A percentile compares a stretch with the other conserved stretches of the same genome.
Evolutionary conservation across 2,329 filamentous ascomycete genomes (phyloP).

Genomic region (Penicillium sp.): DNA sequence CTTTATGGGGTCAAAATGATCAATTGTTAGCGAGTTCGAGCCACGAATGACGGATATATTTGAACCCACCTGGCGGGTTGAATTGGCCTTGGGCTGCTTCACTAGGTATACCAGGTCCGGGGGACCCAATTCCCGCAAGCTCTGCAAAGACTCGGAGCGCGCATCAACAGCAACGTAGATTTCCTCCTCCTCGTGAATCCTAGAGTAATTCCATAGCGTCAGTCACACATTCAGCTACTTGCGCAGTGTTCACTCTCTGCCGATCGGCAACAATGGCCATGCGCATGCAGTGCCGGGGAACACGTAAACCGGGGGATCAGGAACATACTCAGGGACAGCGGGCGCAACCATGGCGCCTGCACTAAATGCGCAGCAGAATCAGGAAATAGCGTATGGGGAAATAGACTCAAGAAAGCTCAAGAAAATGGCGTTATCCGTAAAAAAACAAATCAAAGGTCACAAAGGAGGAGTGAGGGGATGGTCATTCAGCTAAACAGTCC

Average conservation of each 20-base stretch:
- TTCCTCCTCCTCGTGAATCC: slow-evolving; percentile 89
- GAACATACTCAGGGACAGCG: slow-evolving; percentile 71
- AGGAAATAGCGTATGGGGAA: neutral
- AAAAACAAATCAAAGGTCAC: slow-evolving; percentile 6
- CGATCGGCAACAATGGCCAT: slow-evolving; percentile 14
- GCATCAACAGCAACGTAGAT: slow-evolving; percentile 84
- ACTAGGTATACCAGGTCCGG: slow-evolving; percentile 94
- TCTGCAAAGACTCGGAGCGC: slow-evolving; percentile 82
- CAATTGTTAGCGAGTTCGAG: neutral
- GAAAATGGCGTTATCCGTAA: slow-evolving; percentile 1
- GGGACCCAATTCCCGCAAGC: slow-evolving; percentile 88
- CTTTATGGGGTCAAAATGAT: slow-evolving; percentile 46
- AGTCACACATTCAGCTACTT: slow-evolving; percentile 13
- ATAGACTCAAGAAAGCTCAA: neutral
- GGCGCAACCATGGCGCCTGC: slow-evolving; percentile 66
- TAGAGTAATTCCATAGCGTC: slow-evolving; percentile 41
- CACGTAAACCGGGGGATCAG: slow-evolving; percentile 27
- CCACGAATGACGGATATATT: neutral
- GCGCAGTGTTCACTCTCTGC: slow-evolving; percentile 6
- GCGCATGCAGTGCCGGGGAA: slow-evolving; percentile 26
- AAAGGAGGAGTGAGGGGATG: slow-evolving; percentile 7
- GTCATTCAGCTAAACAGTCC: slow-evolving; percentile 13
- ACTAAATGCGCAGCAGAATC: slow-evolving; percentile 19
- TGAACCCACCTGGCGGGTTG: slow-evolving; percentile 55
- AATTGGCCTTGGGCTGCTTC: slow-evolving; percentile 67